Conservation (phyloP, 2,329 filamentous ascomycete species). For the Clonostachys byssicola region DNA sequence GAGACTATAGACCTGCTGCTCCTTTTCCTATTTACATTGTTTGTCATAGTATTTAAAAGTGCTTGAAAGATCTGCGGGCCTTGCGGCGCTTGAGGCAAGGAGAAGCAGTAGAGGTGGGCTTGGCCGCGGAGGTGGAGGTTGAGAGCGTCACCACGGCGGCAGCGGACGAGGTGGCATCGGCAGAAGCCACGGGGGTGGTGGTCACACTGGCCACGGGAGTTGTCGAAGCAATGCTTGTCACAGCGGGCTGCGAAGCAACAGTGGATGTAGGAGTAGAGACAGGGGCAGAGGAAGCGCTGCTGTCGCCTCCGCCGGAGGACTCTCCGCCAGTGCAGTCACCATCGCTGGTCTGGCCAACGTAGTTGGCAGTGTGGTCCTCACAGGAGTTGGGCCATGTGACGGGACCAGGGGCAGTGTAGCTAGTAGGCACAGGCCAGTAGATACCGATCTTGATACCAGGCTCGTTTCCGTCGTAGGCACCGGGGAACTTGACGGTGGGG, state of each 20-base stretch:
- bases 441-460: conserved; percentile 19
- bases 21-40: too few species aligned
- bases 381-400: conserved; percentile 17
- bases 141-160: too few species aligned
- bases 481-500: conserved; percentile 18
- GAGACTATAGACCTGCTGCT: too few species aligned
- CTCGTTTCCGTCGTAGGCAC: conserved; percentile 16
- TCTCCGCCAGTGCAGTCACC: conserved; percentile 18
- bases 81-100: too few species aligned
- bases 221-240: too few species aligned
- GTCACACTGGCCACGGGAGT: too few species aligned
- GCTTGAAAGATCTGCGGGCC: too few species aligned
- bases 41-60: too few species aligned
- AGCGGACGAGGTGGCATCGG: too few species aligned
- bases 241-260: neutral
- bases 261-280: neutral
- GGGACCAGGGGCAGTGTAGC: conserved; percentile 17
- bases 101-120: too few species aligned
- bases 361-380: conserved; percentile 22
- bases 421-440: conserved; percentile 18
- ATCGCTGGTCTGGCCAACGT: conserved; percentile 14
- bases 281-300: neutral
- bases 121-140: too few species aligned
- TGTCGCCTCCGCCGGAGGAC: neutral
- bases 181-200: too few species aligned